Evolutionary conservation across 129 eudicot genomes (phyloP).

Genomic region (Flaveria trinervia): DNA sequence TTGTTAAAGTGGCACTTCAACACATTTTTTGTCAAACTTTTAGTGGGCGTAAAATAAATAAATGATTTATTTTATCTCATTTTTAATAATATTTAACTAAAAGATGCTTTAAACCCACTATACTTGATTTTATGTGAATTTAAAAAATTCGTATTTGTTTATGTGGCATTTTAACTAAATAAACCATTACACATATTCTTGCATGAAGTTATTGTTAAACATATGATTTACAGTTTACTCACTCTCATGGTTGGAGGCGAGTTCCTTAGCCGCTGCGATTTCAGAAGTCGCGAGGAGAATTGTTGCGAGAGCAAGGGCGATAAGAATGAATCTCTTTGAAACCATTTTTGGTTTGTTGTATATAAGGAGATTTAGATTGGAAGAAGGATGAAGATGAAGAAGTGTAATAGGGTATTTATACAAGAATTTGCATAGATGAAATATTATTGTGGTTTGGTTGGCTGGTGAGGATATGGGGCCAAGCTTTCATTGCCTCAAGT

Average conservation of each 20-base stretch:
- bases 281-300: not conserved
- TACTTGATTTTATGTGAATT: no score
- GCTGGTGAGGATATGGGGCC: slow-evolving; percentile 20
- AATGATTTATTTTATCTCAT: no score
- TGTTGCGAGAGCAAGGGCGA: not conserved
- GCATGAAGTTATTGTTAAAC: not conserved
- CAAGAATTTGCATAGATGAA: not conserved
- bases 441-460: slow-evolving; percentile 24
- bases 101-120: no score
- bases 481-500: slow-evolving; percentile 10
- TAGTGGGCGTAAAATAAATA: no score
- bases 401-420: not conserved
- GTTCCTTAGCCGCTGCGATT: slow-evolving; percentile 2
- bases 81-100: no score
- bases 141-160: no score
- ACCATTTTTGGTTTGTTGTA: not conserved
- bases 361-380: not conserved
- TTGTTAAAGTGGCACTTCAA: no score
- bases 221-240: not conserved
- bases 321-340: slow-evolving; percentile 7
- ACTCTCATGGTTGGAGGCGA: slow-evolving; percentile 12
- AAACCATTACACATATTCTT: no score
- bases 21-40: no score
- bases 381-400: not conserved
- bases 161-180: no score